phyloP scores from a whole-genome alignment of 1,284 basidiomycete genomes.

The Naganishia sp. region DNA sequence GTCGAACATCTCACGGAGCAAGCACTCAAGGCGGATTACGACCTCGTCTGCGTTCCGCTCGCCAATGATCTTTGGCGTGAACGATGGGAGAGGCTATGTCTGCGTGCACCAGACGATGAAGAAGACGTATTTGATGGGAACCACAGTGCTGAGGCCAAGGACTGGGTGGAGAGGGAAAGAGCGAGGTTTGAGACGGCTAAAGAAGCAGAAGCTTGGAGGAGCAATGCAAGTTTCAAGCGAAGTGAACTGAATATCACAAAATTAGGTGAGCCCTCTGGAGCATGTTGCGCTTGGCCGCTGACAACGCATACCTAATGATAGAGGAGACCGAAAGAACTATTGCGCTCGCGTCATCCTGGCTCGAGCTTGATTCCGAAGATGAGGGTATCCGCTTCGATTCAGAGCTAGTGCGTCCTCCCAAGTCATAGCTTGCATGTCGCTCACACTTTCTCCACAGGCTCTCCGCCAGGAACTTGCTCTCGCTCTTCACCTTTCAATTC shows the following conservation, averaged over 20 bases:
- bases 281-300: background rate
- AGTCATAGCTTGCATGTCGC: background rate
- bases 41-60: constrained; percentile 73
- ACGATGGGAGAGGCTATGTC: constrained; percentile 86
- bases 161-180: constrained; percentile 43
- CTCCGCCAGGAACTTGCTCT: constrained; percentile 91
- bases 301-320: constrained; percentile 43
- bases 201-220: constrained; percentile 85
- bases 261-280: constrained; percentile 63
- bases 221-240: constrained; percentile 71
- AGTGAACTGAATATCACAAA: constrained; percentile 88
- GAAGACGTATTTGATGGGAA: constrained; percentile 45
- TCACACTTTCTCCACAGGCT: constrained; percentile 61
- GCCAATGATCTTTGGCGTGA: constrained; percentile 83
- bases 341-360: constrained; percentile 84
- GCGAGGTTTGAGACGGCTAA: constrained; percentile 63
- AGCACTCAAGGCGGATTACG: constrained; percentile 56
- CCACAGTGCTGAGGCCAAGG: constrained; percentile 41
- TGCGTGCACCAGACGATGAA: constrained; percentile 58
- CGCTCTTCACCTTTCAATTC: constrained; percentile 86
- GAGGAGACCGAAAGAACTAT: constrained; percentile 82
- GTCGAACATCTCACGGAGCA: constrained; percentile 43
- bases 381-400: constrained; percentile 95
- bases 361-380: constrained; percentile 89
- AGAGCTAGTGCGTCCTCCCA: constrained; percentile 70